Conservation (phyloP, 176 grass and related monocot genomes). For the Oryza meridionalis region DNA sequence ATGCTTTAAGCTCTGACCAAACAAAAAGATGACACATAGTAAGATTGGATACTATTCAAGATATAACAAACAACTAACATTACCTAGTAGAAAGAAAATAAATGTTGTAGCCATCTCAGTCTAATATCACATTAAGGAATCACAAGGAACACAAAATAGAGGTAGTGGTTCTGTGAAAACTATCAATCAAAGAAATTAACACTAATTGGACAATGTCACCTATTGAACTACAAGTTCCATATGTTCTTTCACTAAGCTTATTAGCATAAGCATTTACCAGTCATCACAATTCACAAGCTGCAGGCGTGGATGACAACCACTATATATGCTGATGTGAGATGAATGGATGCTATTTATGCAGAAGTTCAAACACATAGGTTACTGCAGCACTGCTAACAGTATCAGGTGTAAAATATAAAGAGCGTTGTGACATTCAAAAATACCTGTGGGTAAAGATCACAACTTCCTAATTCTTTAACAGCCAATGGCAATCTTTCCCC, state of each 20-base stretch:
- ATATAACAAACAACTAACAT: background rate
- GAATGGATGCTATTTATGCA: slow-evolving; percentile 6
- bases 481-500: slow-evolving; percentile 94
- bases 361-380: slow-evolving; percentile 19
- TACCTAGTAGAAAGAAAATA: slow-evolving; percentile 4
- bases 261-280: background rate
- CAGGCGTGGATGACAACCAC: background rate
- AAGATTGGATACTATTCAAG: slow-evolving; percentile 23
- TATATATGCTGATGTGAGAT: slow-evolving; percentile 24
- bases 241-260: slow-evolving; percentile 10
- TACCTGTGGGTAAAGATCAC: slow-evolving; percentile 98
- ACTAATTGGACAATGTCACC: background rate
- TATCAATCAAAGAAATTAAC: background rate
- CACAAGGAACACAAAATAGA: slow-evolving; percentile 12
- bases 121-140: slow-evolving; percentile 1
- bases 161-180: background rate
- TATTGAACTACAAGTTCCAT: slow-evolving; percentile 13
- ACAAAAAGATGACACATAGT: slow-evolving; percentile 34
- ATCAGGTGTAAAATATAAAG: slow-evolving; percentile 27
- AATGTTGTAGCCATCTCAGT: background rate
- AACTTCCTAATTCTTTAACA: slow-evolving; percentile 96
- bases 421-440: slow-evolving; percentile 28
- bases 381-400: slow-evolving; percentile 7
- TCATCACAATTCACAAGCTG: slow-evolving; percentile 5
- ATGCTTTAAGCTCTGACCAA: slow-evolving; percentile 93